phyloP scores from a whole-genome alignment of 1,284 basidiomycete genomes.

The Meira miltonrushii region DNA sequence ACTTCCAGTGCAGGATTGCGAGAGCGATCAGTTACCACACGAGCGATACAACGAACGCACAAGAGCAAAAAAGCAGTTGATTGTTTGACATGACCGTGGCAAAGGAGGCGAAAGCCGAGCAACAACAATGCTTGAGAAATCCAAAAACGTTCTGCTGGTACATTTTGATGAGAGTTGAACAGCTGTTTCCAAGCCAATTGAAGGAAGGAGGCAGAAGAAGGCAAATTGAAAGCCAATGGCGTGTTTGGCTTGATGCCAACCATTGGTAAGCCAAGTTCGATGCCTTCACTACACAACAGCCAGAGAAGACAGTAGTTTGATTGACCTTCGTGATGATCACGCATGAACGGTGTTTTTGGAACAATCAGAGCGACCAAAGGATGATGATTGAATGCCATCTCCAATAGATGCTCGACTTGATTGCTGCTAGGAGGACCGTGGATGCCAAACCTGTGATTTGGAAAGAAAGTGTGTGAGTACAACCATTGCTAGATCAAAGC shows the following conservation, averaged over 20 bases:
- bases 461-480: neutral
- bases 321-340: slow-evolving; percentile 1
- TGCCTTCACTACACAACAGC: neutral
- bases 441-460: neutral
- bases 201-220: too few species aligned
- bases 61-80: too few species aligned
- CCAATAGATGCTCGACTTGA: neutral
- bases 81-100: too few species aligned
- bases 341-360: slow-evolving; percentile 3
- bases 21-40: too few species aligned
- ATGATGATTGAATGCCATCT: slow-evolving; percentile 4
- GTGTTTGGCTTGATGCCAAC: too few species aligned
- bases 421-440: neutral
- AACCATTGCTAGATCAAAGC: neutral
- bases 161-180: too few species aligned
- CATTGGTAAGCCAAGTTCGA: neutral
- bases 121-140: too few species aligned
- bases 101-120: too few species aligned
- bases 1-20: neutral
- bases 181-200: too few species aligned
- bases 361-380: slow-evolving; percentile 3
- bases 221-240: too few species aligned
- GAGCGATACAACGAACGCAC: too few species aligned
- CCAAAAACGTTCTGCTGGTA: too few species aligned
- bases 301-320: neutral